Evolutionary conservation across 179 eudicot species (phyloP).

Genomic region (Pouteria campechiana): DNA sequence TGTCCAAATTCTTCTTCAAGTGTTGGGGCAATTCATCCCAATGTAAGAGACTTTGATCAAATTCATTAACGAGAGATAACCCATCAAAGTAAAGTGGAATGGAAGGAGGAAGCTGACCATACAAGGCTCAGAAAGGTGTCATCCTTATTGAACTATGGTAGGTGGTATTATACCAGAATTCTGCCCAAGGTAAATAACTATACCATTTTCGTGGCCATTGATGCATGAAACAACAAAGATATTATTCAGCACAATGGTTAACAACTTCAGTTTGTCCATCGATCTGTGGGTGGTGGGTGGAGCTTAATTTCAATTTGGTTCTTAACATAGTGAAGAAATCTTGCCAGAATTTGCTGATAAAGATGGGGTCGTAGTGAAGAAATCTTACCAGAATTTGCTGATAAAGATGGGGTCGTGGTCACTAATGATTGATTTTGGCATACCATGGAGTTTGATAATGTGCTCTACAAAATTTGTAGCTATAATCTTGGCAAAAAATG

Average conservation of each 20-base stretch:
- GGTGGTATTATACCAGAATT: background rate
- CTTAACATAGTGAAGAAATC: background rate
- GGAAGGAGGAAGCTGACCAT: background rate
- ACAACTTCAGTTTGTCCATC: background rate
- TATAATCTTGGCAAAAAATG: background rate
- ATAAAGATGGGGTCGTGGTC: background rate
- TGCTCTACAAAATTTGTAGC: background rate
- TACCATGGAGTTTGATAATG: slow-evolving; percentile 1
- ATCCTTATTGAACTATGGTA: background rate
- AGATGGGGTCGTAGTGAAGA: background rate
- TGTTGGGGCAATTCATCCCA: too few species aligned
- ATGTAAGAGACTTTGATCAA: too few species aligned
- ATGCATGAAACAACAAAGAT: background rate
- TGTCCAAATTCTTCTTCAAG: too few species aligned
- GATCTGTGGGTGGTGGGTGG: background rate
- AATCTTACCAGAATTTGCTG: slow-evolving; percentile 1
- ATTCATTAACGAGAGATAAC: too few species aligned
- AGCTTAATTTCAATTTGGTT: background rate
- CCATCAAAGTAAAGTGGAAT: too few species aligned
- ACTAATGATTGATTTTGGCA: background rate
- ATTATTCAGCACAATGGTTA: background rate
- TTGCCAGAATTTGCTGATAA: slow-evolving; percentile 3
- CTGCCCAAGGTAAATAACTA: background rate
- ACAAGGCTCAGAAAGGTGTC: background rate
- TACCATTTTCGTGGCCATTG: background rate